phyloP scores from a whole-genome alignment of 768 basidiomycete genomes.

The Phlegmacium glaucopus region DNA sequence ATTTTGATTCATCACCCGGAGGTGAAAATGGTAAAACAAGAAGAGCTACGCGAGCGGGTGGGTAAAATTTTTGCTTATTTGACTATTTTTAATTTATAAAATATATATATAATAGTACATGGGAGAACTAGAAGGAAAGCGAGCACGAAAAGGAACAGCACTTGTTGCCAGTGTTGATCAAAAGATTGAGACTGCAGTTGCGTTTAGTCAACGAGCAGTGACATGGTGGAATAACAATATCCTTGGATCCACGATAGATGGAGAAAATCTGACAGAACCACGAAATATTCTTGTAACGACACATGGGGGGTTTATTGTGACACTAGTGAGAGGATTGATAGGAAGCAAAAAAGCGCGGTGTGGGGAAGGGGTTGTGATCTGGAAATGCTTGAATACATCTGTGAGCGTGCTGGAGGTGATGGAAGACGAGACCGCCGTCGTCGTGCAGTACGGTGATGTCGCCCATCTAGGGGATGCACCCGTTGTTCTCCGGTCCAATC shows the following conservation, averaged over 20 bases:
- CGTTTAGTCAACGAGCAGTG: constrained; percentile 46
- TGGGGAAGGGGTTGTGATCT: constrained; percentile 31
- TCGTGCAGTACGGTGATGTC: constrained; percentile 54
- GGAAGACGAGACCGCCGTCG: constrained; percentile 29
- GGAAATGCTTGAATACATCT: constrained; percentile 47
- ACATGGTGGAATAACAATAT: constrained; percentile 62
- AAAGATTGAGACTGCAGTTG: constrained; percentile 35
- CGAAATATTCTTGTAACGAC: constrained; percentile 55
- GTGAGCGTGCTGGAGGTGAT: constrained; percentile 59
- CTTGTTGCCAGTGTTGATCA: constrained; percentile 19
- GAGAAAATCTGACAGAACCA: constrained; percentile 17
- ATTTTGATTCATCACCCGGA: constrained; percentile 55
- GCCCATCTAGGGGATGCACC: constrained; percentile 42
- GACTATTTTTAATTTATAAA: background rate
- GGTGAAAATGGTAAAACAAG: constrained; percentile 38
- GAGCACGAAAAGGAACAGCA: constrained; percentile 7
- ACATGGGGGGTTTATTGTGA: constrained; percentile 63
- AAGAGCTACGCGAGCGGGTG: constrained; percentile 65
- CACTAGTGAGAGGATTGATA: constrained; percentile 48
- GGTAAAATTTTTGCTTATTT: constrained; percentile 10
- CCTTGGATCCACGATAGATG: constrained; percentile 8
- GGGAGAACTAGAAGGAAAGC: constrained; percentile 57
- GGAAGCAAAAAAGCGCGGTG: constrained; percentile 34
- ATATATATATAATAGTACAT: constrained; percentile 45
- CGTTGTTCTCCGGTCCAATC: constrained; percentile 42